These are phyloP conservation scores for Funneliformis mosseae DNA, from an alignment of 192 early-diverging fungal genomes.

Conservation along the genomic window DNA sequence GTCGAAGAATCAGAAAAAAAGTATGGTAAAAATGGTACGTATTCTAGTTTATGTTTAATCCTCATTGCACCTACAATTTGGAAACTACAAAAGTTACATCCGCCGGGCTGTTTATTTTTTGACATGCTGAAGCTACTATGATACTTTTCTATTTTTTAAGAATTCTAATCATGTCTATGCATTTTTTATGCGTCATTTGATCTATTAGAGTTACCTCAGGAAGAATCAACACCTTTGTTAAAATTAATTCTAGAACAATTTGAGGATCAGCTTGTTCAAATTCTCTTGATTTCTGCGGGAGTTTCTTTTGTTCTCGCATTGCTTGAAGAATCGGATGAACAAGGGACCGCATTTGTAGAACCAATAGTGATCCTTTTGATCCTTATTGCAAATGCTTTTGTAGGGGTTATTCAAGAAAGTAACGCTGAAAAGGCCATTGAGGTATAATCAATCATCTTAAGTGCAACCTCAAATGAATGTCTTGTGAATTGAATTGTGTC, in stretches of 20 bases:
- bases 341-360: constrained; percentile 93
- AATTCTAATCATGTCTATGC: constrained; percentile 13
- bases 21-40: constrained; percentile 79
- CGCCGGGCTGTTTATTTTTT: too few relatives aligned
- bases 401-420: constrained; percentile 95
- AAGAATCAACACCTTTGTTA: constrained; percentile 89
- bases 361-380: constrained; percentile 98
- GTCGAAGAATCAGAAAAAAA: constrained; percentile 59
- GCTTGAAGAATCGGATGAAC: constrained; percentile 71
- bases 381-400: constrained; percentile 95
- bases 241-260: constrained; percentile 96
- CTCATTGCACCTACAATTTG: background rate
- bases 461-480: too few relatives aligned
- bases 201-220: constrained; percentile 79
- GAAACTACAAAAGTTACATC: background rate
- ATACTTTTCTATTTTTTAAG: background rate
- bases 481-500: background rate
- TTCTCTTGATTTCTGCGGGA: constrained; percentile 86
- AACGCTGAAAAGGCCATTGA: constrained; percentile 98
- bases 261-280: constrained; percentile 97
- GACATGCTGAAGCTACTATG: background rate
- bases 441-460: constrained; percentile 40
- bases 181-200: background rate
- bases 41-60: constrained; percentile 9
- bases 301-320: constrained; percentile 93